These are phyloP conservation scores for Scutellospora calospora DNA, from an alignment of 371 early-diverging fungal species.

Conservation along the genomic window DNA sequence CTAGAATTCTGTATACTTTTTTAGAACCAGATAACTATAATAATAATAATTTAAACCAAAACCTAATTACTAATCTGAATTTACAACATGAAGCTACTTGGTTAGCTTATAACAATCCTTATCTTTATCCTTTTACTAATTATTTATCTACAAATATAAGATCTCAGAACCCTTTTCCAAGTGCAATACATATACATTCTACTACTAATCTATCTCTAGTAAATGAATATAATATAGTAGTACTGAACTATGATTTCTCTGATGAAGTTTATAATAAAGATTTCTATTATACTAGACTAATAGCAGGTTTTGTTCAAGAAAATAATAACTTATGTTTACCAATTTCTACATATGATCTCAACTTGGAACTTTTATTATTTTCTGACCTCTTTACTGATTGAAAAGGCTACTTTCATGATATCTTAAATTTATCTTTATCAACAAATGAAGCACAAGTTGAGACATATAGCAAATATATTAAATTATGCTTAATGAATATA, in stretches of 20 bases:
- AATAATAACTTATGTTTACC: neutral
- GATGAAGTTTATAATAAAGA: slow-evolving; percentile 26
- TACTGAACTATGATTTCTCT: neutral
- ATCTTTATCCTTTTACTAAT: too few relatives aligned
- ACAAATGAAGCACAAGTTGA: neutral
- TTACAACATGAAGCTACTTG: too few relatives aligned
- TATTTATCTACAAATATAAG: neutral
- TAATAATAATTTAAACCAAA: neutral
- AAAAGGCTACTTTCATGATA: neutral
- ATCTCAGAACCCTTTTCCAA: neutral
- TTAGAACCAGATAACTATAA: neutral
- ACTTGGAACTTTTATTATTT: neutral
- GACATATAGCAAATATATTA: neutral
- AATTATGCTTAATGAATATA: neutral
- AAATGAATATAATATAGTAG: neutral
- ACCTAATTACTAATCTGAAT: too few relatives aligned
- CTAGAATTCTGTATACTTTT: neutral
- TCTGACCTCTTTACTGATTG: neutral
- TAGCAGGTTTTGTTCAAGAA: neutral
- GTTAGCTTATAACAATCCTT: too few relatives aligned
- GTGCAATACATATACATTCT: neutral
- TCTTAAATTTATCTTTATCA: neutral
- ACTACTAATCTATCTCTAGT: neutral
- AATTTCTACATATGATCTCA: neutral
- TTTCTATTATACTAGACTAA: neutral